phyloP scores from a whole-genome alignment of 352 stramenopile genomes.

The Thraustotheca clavata region DNA sequence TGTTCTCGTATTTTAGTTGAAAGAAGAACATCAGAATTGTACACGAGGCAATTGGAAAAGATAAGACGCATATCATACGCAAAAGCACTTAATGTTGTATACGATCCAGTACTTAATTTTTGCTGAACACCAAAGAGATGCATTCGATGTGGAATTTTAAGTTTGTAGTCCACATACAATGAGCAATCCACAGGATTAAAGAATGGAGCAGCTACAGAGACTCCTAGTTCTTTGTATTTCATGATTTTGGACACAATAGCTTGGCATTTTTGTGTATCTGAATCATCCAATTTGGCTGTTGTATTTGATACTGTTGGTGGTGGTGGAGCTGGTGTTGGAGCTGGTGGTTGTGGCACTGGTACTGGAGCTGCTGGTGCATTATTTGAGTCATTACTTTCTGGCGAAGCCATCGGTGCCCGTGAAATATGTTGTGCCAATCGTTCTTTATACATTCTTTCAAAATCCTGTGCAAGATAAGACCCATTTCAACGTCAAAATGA shows the following conservation, averaged over 20 bases:
- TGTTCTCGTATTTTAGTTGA: constrained; percentile 79
- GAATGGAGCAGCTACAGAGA: constrained; percentile 64
- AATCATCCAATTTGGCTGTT: not conserved
- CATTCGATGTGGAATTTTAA: constrained; percentile 80
- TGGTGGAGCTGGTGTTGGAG: not conserved
- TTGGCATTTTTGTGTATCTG: constrained; percentile 43
- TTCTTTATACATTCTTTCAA: constrained; percentile 76
- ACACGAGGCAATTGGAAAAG: constrained; percentile 84
- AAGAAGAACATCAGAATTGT: constrained; percentile 80
- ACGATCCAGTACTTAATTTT: constrained; percentile 67
- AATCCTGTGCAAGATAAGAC: constrained; percentile 29
- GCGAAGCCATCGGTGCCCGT: constrained; percentile 24
- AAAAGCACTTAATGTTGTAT: constrained; percentile 54
- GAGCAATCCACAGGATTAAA: constrained; percentile 71
- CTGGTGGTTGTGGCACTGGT: not conserved
- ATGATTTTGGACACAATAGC: constrained; percentile 71
- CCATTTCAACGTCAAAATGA: not conserved
- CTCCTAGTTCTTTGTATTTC: constrained; percentile 75
- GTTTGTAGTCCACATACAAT: constrained; percentile 76
- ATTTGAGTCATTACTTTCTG: no score
- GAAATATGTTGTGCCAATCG: constrained; percentile 23
- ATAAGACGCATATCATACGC: constrained; percentile 69
- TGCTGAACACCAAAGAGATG: constrained; percentile 79
- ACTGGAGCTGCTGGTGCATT: not conserved
- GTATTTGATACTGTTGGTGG: not conserved